Conservation (phyloP, 2,329 filamentous ascomycete species). For the Penicillium concentricum region DNA sequence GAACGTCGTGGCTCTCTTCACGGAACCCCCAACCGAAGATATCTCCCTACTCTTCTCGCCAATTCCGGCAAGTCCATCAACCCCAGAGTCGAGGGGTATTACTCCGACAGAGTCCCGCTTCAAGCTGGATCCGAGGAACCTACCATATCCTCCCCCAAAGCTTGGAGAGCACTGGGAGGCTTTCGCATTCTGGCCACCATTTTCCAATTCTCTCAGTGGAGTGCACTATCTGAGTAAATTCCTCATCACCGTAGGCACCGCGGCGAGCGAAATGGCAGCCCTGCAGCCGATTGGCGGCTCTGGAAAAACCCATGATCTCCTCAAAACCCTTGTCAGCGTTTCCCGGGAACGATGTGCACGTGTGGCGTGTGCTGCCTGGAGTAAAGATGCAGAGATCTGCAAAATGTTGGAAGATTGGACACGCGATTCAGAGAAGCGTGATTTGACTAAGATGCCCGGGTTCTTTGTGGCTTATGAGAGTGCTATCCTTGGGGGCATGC, state of each 20-base stretch:
- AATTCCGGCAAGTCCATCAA: conserved; percentile 62
- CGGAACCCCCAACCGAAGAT: conserved; percentile 84
- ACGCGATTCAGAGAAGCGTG: conserved; percentile 73
- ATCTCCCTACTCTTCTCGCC: conserved; percentile 85
- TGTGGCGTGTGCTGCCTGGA: conserved; percentile 88
- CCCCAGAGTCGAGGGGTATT: conserved; percentile 56
- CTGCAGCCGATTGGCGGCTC: conserved; percentile 65
- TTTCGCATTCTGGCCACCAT: conserved; percentile 93
- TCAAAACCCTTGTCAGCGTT: conserved; percentile 72
- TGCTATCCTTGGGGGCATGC: conserved; percentile 77
- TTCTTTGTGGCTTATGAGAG: conserved; percentile 85
- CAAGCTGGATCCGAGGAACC: conserved; percentile 73
- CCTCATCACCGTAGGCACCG: conserved; percentile 78
- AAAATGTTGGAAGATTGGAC: conserved; percentile 94
- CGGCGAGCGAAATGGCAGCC: conserved; percentile 79
- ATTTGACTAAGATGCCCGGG: conserved; percentile 87
- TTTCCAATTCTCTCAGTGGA: conserved; percentile 88
- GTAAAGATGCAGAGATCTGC: conserved; percentile 86
- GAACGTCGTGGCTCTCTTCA: conserved; percentile 77
- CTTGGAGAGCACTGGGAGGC: conserved; percentile 87
- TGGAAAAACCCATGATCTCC: conserved; percentile 61
- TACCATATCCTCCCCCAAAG: conserved; percentile 73
- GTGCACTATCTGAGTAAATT: conserved; percentile 85
- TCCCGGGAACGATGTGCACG: conserved; percentile 82
- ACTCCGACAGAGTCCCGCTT: conserved; percentile 70